phyloP scores from a whole-genome alignment of 495 filamentous ascomycete species.

The Neurospora discreta region DNA sequence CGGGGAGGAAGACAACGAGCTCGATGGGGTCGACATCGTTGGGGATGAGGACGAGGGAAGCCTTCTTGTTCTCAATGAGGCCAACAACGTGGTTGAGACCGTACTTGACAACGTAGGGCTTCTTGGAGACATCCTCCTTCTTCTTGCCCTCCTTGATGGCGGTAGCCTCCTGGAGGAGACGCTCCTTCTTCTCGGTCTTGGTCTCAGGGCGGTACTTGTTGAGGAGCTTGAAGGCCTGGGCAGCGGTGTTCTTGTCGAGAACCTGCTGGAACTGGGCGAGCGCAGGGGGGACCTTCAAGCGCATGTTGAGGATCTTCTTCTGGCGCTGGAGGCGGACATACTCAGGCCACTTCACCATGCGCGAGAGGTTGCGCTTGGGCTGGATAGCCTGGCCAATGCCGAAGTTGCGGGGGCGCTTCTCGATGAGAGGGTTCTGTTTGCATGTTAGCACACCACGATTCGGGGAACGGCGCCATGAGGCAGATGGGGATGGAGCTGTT shows the following conservation, averaged over 20 bases:
- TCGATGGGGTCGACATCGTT: slow-evolving; percentile 99
- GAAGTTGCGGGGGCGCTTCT: slow-evolving; percentile 95
- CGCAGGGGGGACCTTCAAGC: slow-evolving; percentile 95
- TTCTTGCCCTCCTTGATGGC: slow-evolving; percentile 97
- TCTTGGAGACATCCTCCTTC: slow-evolving; percentile 99
- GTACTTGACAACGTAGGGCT: slow-evolving; percentile 98
- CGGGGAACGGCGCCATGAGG: not conserved
- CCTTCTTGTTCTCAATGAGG: slow-evolving; percentile 99
- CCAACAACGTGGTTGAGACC: slow-evolving; percentile 99
- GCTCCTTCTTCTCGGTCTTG: slow-evolving; percentile 99
- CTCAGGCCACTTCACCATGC: slow-evolving; percentile 99
- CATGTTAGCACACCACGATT: slow-evolving; percentile 21
- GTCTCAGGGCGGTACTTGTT: slow-evolving; percentile 99
- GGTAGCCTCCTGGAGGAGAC: slow-evolving; percentile 92
- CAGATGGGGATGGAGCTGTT: not conserved
- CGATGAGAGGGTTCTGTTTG: slow-evolving; percentile 92
- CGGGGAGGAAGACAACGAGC: slow-evolving; percentile 96
- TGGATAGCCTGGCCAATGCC: slow-evolving; percentile 99
- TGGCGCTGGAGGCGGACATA: slow-evolving; percentile 98
- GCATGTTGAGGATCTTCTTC: slow-evolving; percentile 98
- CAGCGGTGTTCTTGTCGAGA: slow-evolving; percentile 96
- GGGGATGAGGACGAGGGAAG: slow-evolving; percentile 89
- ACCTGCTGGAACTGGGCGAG: slow-evolving; percentile 96
- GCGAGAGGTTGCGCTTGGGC: slow-evolving; percentile 90
- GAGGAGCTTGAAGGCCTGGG: slow-evolving; percentile 93